phyloP scores from a whole-genome alignment of 345 rosid genomes.

The Toxicodendron radicans region DNA sequence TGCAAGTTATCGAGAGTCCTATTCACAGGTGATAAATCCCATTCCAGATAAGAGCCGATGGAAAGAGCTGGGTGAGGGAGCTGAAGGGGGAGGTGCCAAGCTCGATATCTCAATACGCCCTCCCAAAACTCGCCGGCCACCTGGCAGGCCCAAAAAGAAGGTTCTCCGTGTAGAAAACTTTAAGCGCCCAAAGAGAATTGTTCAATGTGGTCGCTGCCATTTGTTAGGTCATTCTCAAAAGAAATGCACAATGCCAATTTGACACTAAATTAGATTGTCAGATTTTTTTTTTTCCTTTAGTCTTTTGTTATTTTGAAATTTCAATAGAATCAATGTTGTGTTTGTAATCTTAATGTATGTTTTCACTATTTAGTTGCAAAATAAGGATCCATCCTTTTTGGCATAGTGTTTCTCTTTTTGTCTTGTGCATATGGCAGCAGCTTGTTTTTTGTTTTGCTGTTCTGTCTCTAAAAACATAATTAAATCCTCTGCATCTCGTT shows the following conservation, averaged over 20 bases:
- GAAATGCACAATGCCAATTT: conserved; percentile 88
- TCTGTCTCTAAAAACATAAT: neutral
- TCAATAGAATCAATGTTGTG: conserved; percentile 25
- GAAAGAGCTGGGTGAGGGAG: conserved; percentile 64
- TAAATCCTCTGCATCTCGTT: neutral
- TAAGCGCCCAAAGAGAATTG: conserved; percentile 92
- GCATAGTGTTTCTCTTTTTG: neutral
- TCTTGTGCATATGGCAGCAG: conserved; percentile 4
- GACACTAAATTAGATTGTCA: conserved; percentile 31
- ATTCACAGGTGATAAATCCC: conserved; percentile 67
- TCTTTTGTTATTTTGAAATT: conserved; percentile 21
- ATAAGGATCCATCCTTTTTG: conserved; percentile 26
- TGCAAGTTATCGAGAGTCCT: conserved; percentile 69
- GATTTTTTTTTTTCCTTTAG: neutral
- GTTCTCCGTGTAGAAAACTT: conserved; percentile 88
- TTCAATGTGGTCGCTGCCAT: conserved; percentile 98
- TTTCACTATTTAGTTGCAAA: conserved; percentile 22
- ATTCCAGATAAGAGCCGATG: conserved; percentile 68
- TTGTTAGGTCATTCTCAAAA: conserved; percentile 98
- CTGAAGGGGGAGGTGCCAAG: conserved; percentile 57
- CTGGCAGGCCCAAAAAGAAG: conserved; percentile 97
- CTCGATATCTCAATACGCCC: conserved; percentile 64
- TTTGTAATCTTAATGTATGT: conserved; percentile 46
- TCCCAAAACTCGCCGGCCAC: conserved; percentile 95
- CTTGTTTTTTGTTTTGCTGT: neutral